Percentiles rank a stretch among this genome's conserved stretches.
These are phyloP conservation scores for Chlorella ohadii DNA, from an alignment of 139 green algal genomes.

Conservation along the genomic window DNA sequence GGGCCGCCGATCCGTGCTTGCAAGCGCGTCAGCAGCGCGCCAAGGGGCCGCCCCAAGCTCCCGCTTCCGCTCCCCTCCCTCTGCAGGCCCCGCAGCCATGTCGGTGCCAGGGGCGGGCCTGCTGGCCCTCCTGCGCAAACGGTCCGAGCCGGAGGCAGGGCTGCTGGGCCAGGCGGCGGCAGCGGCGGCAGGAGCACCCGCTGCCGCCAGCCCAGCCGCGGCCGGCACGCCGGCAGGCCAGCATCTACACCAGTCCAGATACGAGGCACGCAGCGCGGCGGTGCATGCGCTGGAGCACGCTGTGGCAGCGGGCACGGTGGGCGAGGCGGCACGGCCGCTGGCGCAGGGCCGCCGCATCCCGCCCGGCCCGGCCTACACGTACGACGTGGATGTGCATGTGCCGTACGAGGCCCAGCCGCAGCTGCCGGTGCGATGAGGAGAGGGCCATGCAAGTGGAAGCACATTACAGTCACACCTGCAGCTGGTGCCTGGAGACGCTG, in stretches of 20 bases:
- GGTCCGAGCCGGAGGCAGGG: constrained; percentile 8
- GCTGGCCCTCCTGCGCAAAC: constrained; percentile 21
- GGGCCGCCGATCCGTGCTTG: no score
- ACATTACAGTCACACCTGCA: no score
- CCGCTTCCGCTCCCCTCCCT: not conserved
- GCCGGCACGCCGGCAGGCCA: not conserved
- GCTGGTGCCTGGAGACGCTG: not conserved
- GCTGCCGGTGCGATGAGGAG: constrained; percentile 62
- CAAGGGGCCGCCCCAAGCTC: not conserved
- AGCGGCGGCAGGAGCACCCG: not conserved
- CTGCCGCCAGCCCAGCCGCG: not conserved
- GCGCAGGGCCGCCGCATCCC: constrained; percentile 22
- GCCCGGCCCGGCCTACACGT: not conserved
- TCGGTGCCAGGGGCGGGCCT: constrained; percentile 31
- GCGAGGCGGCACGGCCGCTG: not conserved
- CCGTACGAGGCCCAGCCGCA: constrained; percentile 48
- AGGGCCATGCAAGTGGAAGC: no score
- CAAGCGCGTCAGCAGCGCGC: no score
- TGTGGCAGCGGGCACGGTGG: constrained; percentile 4
- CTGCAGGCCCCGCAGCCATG: constrained; percentile 9
- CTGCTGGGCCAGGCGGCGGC: not conserved
- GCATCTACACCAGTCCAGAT: not conserved
- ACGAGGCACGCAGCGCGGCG: constrained; percentile 38
- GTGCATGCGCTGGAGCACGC: constrained; percentile 48
- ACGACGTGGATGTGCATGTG: constrained; percentile 17